Percentiles rank a stretch among this genome's conserved stretches.
phyloP scores from a whole-genome alignment of 257 asterid species.

The Schizonepeta tenuifolia region DNA sequence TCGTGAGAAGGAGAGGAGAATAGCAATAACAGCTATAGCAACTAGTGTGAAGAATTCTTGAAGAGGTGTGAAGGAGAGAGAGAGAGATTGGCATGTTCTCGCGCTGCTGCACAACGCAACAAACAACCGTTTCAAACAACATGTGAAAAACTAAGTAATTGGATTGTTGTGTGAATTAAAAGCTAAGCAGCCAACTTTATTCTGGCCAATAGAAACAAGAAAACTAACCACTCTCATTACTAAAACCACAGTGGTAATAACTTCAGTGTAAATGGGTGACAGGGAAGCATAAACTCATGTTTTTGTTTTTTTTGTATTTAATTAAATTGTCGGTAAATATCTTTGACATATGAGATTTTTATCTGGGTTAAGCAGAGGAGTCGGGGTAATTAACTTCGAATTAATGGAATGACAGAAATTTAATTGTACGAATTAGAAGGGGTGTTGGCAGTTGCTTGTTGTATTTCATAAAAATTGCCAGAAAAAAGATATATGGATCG shows the following conservation, averaged over 20 bases:
- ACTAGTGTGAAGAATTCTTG: conserved; percentile 26
- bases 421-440: not conserved
- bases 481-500: too few species aligned
- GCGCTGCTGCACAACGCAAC: conserved; percentile 32
- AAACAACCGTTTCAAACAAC: conserved; percentile 60
- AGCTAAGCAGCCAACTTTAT: conserved; percentile 41
- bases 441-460: too few species aligned
- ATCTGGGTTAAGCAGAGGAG: too few species aligned
- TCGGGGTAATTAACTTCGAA: not conserved
- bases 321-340: not conserved
- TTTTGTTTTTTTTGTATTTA: conserved; percentile 1
- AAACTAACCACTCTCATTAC: conserved; percentile 29
- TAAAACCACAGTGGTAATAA: conserved; percentile 8
- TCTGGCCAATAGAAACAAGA: conserved; percentile 8
- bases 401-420: conserved; percentile 26
- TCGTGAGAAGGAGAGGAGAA: conserved; percentile 25
- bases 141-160: conserved; percentile 53
- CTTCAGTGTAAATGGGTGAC: conserved; percentile 36
- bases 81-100: conserved; percentile 55
- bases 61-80: conserved; percentile 26
- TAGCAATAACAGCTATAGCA: conserved; percentile 24
- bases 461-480: too few species aligned
- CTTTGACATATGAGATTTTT: not conserved
- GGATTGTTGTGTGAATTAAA: conserved; percentile 38
- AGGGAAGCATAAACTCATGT: conserved; percentile 15